Evolutionary conservation across 1,139 yeast genomes (phyloP), one percentile per base, ranked within the genome.

Genomic region (Taiozyma sp.): DNA sequence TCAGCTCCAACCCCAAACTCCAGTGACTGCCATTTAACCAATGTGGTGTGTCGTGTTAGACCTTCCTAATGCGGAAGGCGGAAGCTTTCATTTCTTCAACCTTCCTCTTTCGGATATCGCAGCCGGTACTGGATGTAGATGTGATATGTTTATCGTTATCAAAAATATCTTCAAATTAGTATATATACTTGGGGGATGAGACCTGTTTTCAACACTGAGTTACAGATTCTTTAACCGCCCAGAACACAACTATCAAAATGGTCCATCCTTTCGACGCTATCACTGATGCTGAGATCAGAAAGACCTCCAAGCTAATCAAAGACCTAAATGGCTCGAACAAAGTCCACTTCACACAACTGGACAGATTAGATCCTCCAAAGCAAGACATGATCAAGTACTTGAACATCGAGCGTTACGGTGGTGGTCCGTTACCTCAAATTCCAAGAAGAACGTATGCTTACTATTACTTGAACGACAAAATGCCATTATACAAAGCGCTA

Each of bases 341-440:
- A 51, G 69, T 87, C 47, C 92, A 85, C 69, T 85, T 88, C 70
- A 81, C 83, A 60, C 88, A 82, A 65, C 73, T 87, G 51, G 93
- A 87, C 64, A 78, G 83, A 63, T 68, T 81, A 52, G 96, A 89
- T 65, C 96, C 96, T 38, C 95, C 96, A 56, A 89, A 89, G 77
- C 73, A 80, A 61, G 81, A 78, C 58, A 83, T 89, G 85, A 68
- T 83, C 54, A 80, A 77, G 60, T 87, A 76, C 68, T 73, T 89
- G 58, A 87, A 80, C 53, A 87, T 90, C 51, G 93, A 87, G 71
- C 78, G 74, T 61, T 67, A 71, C 51, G 72, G 79, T 47, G 24
- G 66, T 43, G 73, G 43, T 8, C 27, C 79, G 27, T 70, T 81
- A 46, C 87, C 89, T 43, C 65, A 68, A 28, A 80, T 84, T 53